Evolutionary conservation across 495 filamentous ascomycete genomes (phyloP).

Genomic region (Aeminium ludgeri): DNA sequence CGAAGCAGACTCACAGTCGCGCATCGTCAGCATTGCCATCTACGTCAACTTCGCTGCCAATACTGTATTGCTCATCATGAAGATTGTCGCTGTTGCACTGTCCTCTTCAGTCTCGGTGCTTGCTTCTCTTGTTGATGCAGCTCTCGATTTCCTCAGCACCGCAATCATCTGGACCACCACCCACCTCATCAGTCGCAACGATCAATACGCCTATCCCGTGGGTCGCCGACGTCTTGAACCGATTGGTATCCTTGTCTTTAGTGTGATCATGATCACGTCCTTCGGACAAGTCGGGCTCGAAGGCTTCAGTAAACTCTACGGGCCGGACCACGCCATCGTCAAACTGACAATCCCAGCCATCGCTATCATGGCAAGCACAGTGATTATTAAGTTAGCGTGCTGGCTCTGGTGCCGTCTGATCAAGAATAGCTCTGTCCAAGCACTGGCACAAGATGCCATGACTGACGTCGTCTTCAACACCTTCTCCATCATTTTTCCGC

Average conservation of each 20-base stretch:
- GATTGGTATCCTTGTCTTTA: constrained; percentile 35
- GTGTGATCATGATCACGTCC: constrained; percentile 49
- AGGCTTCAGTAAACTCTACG: constrained; percentile 47
- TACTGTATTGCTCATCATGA: constrained; percentile 54
- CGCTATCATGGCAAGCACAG: constrained; percentile 63
- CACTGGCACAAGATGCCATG: constrained; percentile 51
- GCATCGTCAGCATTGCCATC: constrained; percentile 61
- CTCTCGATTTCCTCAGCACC: constrained; percentile 73
- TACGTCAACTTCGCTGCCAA: constrained; percentile 81
- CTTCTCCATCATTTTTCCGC: constrained; percentile 71
- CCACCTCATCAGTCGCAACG: constrained; percentile 51
- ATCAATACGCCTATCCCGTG: constrained; percentile 70
- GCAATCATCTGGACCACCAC: constrained; percentile 76
- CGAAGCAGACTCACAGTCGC: constrained; percentile 44
- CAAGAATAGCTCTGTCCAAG: constrained; percentile 76
- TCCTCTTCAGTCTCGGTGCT: constrained; percentile 78
- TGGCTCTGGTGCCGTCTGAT: constrained; percentile 87
- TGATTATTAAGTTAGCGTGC: constrained; percentile 64
- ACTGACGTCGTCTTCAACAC: constrained; percentile 79
- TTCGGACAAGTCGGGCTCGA: constrained; percentile 73
- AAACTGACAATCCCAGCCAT: constrained; percentile 59
- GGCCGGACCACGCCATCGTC: constrained; percentile 47
- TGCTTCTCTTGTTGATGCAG: constrained; percentile 75
- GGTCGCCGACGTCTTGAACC: constrained; percentile 52
- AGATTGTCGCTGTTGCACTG: constrained; percentile 60